A percentile compares a stretch with the other conserved stretches of the same genome.
phyloP scores from a whole-genome alignment of 306 rosid species.

The Rosa chinensis region DNA sequence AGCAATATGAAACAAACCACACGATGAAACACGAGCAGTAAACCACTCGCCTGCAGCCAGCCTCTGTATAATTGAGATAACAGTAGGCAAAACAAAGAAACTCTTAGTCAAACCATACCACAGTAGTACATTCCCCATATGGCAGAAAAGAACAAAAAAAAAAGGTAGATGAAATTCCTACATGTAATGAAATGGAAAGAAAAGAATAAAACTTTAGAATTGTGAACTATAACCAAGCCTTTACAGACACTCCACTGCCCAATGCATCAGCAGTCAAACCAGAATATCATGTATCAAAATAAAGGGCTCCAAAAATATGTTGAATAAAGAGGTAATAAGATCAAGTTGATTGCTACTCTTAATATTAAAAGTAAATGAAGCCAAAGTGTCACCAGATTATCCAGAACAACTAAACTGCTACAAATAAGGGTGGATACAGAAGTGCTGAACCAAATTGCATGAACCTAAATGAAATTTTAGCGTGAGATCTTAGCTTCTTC shows the following conservation, averaged over 20 bases:
- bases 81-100: constrained; percentile 5
- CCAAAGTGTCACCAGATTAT: not conserved
- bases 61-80: constrained; percentile 49
- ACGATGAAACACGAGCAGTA: constrained; percentile 96
- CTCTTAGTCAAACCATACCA: not conserved
- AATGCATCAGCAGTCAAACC: not conserved
- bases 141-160: not conserved
- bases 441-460: not conserved
- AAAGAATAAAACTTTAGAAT: not conserved
- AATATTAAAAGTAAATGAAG: not conserved
- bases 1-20: constrained; percentile 95
- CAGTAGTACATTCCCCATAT: not conserved
- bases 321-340: not conserved
- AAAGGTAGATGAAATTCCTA: not conserved
- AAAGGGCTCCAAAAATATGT: not conserved
- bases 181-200: not conserved
- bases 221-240: not conserved
- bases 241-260: not conserved
- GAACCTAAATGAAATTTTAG: not conserved
- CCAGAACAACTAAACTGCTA: not conserved
- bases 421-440: not conserved
- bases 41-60: constrained; percentile 99
- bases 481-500: not conserved
- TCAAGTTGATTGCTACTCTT: not conserved
- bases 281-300: not conserved